These are phyloP conservation scores for Entrophospora sp. DNA, from an alignment of 192 early-diverging fungal genomes.

Conservation along the genomic window DNA sequence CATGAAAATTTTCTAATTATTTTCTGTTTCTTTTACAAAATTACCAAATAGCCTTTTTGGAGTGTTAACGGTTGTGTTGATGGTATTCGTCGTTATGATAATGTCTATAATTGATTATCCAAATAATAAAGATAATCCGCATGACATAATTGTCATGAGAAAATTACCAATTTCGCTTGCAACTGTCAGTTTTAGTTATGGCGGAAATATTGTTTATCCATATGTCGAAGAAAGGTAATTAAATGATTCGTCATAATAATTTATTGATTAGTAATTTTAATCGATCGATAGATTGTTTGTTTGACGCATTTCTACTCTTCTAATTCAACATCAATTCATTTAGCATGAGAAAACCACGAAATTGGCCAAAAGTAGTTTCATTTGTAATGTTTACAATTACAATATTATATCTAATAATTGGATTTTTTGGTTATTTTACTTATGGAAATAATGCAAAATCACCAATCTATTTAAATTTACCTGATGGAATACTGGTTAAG, in stretches of 20 bases:
- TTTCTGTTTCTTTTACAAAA: slow-evolving; percentile 1
- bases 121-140: slow-evolving; percentile 28
- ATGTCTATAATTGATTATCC: slow-evolving; percentile 41
- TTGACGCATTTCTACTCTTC: not conserved
- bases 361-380: slow-evolving; percentile 47
- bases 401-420: slow-evolving; percentile 54
- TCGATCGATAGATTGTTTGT: not conserved
- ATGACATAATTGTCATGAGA: slow-evolving; percentile 33
- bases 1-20: not conserved
- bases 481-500: slow-evolving; percentile 36
- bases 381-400: slow-evolving; percentile 46
- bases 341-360: slow-evolving; percentile 46
- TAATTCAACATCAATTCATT: not conserved
- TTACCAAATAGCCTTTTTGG: slow-evolving; percentile 53
- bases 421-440: slow-evolving; percentile 50
- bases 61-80: slow-evolving; percentile 48
- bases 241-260: not conserved
- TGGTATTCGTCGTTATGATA: slow-evolving; percentile 48
- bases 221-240: slow-evolving; percentile 48
- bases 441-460: slow-evolving; percentile 48
- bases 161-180: slow-evolving; percentile 55
- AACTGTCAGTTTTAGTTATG: slow-evolving; percentile 58
- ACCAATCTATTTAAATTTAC: slow-evolving; percentile 52
- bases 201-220: slow-evolving; percentile 64
- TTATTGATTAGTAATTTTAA: not conserved